These are phyloP conservation scores for Choricystis sp. DNA, from an alignment of 139 green algal genomes.

Conservation along the genomic window DNA sequence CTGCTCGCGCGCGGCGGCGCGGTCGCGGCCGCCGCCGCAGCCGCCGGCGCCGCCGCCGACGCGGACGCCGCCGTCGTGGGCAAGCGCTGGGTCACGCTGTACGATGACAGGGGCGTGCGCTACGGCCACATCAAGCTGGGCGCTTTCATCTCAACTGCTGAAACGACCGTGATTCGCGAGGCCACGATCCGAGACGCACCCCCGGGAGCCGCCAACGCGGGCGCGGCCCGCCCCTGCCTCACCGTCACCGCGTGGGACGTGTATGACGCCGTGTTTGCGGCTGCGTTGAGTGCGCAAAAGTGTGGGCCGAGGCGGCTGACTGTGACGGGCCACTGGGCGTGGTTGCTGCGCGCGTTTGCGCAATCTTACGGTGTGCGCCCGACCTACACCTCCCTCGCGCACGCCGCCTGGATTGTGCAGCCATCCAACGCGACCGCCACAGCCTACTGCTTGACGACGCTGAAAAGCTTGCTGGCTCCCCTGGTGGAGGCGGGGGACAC, in stretches of 20 bases:
- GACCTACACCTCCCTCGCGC: constrained; percentile 21
- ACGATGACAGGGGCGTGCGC: constrained; percentile 7
- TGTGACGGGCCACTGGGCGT: constrained; percentile 21
- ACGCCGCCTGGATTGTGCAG: constrained; percentile 28
- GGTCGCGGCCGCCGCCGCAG: no score
- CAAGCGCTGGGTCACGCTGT: constrained; percentile 16
- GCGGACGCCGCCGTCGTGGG: constrained; percentile 3
- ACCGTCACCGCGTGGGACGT: constrained; percentile 15
- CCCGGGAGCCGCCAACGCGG: background rate
- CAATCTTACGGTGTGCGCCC: constrained; percentile 20
- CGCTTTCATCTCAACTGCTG: constrained; percentile 1
- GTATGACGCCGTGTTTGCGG: constrained; percentile 28
- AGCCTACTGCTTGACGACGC: constrained; percentile 20
- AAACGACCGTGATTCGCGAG: constrained; percentile 1
- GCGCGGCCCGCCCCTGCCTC: constrained; percentile 4
- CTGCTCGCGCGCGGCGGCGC: background rate
- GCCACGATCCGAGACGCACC: background rate
- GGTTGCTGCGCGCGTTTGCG: constrained; percentile 27
- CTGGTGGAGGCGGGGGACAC: constrained; percentile 12
- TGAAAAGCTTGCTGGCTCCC: constrained; percentile 18
- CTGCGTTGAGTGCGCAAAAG: constrained; percentile 15
- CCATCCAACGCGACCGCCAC: constrained; percentile 23
- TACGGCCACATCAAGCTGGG: constrained; percentile 13
- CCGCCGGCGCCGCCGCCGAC: background rate
- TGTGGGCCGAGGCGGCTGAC: constrained; percentile 18